These are phyloP conservation scores for Boletus pseudo-olivaceus DNA, from an alignment of 768 basidiomycete genomes.

Conservation along the genomic window DNA sequence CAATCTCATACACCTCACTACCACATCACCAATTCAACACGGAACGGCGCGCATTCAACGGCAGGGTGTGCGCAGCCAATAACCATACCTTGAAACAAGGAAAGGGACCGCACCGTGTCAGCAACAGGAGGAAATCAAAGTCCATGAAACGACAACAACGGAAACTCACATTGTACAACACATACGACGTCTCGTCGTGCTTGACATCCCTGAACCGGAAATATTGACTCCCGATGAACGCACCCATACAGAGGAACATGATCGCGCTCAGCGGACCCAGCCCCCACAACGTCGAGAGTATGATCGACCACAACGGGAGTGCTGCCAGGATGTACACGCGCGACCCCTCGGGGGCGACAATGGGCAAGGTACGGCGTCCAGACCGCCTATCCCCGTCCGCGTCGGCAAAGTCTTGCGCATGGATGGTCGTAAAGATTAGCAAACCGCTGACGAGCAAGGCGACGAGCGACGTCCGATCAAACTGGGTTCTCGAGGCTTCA, in stretches of 20 bases:
- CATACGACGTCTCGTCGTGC: constrained; percentile 7
- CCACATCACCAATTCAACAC: constrained; percentile 4
- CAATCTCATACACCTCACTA: background rate
- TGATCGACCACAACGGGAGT: constrained; percentile 12
- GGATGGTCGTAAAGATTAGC: constrained; percentile 36
- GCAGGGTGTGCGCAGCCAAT: constrained; percentile 5
- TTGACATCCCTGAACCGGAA: constrained; percentile 11
- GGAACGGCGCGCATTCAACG: constrained; percentile 4
- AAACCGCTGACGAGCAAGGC: constrained; percentile 26
- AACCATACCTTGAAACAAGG: constrained; percentile 5
- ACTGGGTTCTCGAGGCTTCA: constrained; percentile 1
- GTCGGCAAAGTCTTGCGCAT: constrained; percentile 36
- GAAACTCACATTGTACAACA: constrained; percentile 15
- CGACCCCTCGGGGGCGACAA: constrained; percentile 19
- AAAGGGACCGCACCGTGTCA: background rate
- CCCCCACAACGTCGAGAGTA: constrained; percentile 1
- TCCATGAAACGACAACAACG: background rate
- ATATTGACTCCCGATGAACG: constrained; percentile 14
- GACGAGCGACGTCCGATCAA: constrained; percentile 14
- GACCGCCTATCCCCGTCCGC: constrained; percentile 27
- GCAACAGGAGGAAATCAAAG: too few species aligned
- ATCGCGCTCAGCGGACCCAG: constrained; percentile 8
- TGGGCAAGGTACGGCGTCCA: constrained; percentile 32
- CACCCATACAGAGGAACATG: constrained; percentile 7
- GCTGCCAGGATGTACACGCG: constrained; percentile 9